phyloP scores from a whole-genome alignment of 2,329 filamentous ascomycete genomes.

The Botrytis medusae region DNA sequence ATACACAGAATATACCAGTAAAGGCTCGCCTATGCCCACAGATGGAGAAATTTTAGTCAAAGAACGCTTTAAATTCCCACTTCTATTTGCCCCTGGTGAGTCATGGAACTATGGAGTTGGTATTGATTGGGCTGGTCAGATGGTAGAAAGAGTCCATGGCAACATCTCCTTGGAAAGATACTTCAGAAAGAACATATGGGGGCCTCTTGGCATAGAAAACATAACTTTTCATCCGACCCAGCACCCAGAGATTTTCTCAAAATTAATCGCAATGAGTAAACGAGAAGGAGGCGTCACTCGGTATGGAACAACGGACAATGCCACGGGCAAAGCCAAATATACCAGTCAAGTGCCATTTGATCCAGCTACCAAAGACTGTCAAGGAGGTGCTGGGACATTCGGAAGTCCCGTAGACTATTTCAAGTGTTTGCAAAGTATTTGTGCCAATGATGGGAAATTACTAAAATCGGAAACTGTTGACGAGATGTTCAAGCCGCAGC shows the following conservation, averaged over 20 bases:
- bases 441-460: conserved; percentile 50
- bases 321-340: conserved; percentile 24
- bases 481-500: conserved; percentile 50
- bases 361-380: conserved; percentile 15
- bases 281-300: conserved; percentile 27
- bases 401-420: conserved; percentile 45
- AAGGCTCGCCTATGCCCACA: conserved; percentile 5
- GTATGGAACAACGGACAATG: conserved; percentile 25
- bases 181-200: conserved; percentile 48
- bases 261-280: conserved; percentile 28
- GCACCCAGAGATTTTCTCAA: conserved; percentile 26
- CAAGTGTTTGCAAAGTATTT: conserved; percentile 48
- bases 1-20: conserved; percentile 23
- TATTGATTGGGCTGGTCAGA: conserved; percentile 56
- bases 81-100: conserved; percentile 64
- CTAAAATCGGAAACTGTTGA: conserved; percentile 45
- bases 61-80: conserved; percentile 41
- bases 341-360: conserved; percentile 20
- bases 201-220: conserved; percentile 29
- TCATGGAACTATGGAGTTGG: conserved; percentile 57
- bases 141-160: conserved; percentile 45
- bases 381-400: conserved; percentile 43
- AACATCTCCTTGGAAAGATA: conserved; percentile 41
- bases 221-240: conserved; percentile 31
- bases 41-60: not conserved